A percentile compares a stretch with the other conserved stretches of the same genome.
phyloP scores from a whole-genome alignment of 2,329 filamentous ascomycete species.

The Colletotrichum magnum region DNA sequence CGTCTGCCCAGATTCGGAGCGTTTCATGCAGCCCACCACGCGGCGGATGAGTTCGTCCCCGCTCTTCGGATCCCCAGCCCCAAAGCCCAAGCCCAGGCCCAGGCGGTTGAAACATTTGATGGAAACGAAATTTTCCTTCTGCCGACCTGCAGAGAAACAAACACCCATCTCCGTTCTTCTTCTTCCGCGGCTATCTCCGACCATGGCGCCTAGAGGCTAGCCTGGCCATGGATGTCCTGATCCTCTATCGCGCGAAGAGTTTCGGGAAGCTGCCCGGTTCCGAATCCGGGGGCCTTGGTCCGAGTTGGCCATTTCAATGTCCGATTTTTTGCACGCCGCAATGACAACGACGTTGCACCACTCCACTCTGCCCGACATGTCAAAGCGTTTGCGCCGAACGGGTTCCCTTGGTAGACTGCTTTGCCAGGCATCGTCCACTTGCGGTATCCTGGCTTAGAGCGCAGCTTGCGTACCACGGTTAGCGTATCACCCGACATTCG shows the following conservation, averaged over 20 bases:
- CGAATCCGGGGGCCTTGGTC: not conserved
- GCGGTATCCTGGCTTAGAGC: slow-evolving; percentile 12
- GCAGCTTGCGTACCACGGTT: slow-evolving; percentile 17
- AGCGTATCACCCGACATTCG: slow-evolving; percentile 14
- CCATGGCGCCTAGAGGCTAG: not conserved
- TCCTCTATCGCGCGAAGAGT: no score
- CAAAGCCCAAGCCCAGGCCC: slow-evolving; percentile 3
- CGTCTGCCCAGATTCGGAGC: slow-evolving; percentile 26
- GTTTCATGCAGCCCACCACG: slow-evolving; percentile 37
- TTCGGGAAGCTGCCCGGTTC: no score
- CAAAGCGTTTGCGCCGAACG: slow-evolving; percentile 34
- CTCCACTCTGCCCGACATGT: slow-evolving; percentile 28
- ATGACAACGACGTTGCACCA: slow-evolving; percentile 31
- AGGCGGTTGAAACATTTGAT: slow-evolving; percentile 39
- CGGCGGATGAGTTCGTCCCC: slow-evolving; percentile 26
- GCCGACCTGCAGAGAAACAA: slow-evolving; percentile 25
- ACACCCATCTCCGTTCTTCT: slow-evolving; percentile 2
- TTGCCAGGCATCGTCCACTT: slow-evolving; percentile 34
- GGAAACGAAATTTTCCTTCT: slow-evolving; percentile 24
- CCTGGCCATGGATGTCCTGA: slow-evolving; percentile 7
- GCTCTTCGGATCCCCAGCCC: slow-evolving; percentile 25
- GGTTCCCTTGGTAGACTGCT: slow-evolving; percentile 22
- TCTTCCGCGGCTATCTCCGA: slow-evolving; percentile 28
- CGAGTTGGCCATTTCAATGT: slow-evolving; percentile 9
- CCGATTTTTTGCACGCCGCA: slow-evolving; percentile 17